Evolutionary conservation across 139 green algal genomes (phyloP).

Genomic region (Coccomyxa sp.): DNA sequence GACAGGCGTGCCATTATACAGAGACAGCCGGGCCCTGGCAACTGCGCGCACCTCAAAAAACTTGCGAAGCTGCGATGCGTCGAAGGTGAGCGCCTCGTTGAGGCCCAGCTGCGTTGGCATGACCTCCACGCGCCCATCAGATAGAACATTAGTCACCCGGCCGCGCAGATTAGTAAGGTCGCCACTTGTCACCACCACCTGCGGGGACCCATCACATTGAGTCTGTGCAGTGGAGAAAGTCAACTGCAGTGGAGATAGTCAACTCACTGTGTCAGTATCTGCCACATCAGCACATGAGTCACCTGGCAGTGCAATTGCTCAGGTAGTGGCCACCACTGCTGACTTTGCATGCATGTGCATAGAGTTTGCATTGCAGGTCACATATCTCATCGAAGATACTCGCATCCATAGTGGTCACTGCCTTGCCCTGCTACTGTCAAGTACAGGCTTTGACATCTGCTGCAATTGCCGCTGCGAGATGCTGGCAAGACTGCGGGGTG

Average conservation of each 20-base stretch:
- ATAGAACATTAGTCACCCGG: conserved; percentile 45
- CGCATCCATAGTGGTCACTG: no score
- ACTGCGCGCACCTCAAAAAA: conserved; percentile 57
- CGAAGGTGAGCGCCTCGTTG: conserved; percentile 47
- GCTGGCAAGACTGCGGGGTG: background rate
- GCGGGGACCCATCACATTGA: background rate
- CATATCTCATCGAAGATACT: no score
- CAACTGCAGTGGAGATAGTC: no score
- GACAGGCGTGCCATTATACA: background rate
- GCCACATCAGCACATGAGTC: no score
- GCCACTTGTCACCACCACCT: conserved; percentile 62
- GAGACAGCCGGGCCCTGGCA: no score
- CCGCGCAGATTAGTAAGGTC: conserved; percentile 82
- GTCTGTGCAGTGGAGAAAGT: no score
- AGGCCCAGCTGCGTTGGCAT: conserved; percentile 48
- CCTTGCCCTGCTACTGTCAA: no score
- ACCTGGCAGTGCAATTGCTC: no score
- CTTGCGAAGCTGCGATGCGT: conserved; percentile 65
- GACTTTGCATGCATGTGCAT: no score
- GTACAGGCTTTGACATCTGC: conserved; percentile 36
- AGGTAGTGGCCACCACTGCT: no score
- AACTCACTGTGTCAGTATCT: no score
- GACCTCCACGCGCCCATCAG: conserved; percentile 68
- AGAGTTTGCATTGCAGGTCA: no score
- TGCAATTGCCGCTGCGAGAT: conserved; percentile 13